Conservation (phyloP, 2,329 filamentous ascomycete genomes). For the Calonectria pauciramosa region DNA sequence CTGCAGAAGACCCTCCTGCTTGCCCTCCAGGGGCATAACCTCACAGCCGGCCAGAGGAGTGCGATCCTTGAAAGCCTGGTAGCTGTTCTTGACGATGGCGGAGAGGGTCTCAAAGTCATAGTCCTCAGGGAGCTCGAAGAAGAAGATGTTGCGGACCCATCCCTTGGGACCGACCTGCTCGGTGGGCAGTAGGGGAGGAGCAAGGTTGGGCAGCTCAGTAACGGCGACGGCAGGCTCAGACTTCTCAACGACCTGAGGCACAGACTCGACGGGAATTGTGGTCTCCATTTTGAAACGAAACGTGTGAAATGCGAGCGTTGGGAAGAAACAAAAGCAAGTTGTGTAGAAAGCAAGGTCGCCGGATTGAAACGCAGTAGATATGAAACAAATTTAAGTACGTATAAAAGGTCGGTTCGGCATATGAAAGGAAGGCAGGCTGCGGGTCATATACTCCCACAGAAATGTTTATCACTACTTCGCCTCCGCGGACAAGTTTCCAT, state of each 20-base stretch:
- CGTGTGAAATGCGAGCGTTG: neutral
- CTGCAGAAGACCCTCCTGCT: constrained; percentile 27
- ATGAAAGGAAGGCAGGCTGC: constrained; percentile 5
- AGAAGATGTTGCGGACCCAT: constrained; percentile 31
- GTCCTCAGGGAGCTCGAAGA: constrained; percentile 28
- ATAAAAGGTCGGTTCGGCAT: neutral
- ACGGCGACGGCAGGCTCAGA: neutral
- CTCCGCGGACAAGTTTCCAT: neutral
- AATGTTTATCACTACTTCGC: neutral
- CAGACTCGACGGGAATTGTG: constrained; percentile 5
- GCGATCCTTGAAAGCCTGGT: constrained; percentile 25
- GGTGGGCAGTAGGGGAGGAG: constrained; percentile 26
- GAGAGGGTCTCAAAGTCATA: constrained; percentile 23
- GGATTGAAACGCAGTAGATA: constrained; percentile 3
- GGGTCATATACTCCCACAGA: constrained; percentile 22
- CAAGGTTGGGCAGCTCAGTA: constrained; percentile 14
- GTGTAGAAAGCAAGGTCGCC: neutral
- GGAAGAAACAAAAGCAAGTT: neutral
- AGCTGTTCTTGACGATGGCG: constrained; percentile 16
- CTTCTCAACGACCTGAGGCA: constrained; percentile 4
- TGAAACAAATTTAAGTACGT: constrained; percentile 16
- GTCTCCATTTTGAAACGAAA: constrained; percentile 15
- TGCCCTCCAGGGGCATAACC: constrained; percentile 25
- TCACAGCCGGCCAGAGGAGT: constrained; percentile 28
- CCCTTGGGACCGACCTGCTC: constrained; percentile 31